Conservation (phyloP, 371 early-diverging fungal genomes). For the Mucor sp. region DNA sequence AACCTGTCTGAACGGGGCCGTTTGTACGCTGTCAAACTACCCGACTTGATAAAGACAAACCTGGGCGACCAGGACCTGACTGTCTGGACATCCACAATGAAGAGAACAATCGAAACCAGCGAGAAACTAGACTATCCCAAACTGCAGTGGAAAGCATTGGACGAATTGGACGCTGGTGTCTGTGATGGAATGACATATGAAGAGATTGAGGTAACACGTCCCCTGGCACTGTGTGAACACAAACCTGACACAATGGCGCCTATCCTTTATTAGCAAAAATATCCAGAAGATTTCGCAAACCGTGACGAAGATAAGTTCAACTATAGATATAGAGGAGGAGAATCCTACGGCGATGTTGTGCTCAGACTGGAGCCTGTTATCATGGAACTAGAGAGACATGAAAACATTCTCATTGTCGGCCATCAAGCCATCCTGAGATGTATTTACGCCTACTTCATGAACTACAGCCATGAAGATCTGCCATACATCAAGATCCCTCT, state of each 20-base stretch:
- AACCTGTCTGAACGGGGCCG: conserved; percentile 87
- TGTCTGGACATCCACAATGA: conserved; percentile 96
- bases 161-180: conserved; percentile 96
- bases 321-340: conserved; percentile 93
- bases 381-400: conserved; percentile 97
- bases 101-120: conserved; percentile 90
- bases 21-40: conserved; percentile 83
- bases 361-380: conserved; percentile 77
- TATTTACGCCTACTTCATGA: conserved; percentile 94
- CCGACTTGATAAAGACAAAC: conserved; percentile 73
- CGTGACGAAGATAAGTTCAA: conserved; percentile 96
- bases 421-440: conserved; percentile 95
- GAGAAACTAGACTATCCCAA: conserved; percentile 77
- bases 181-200: conserved; percentile 99
- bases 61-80: conserved; percentile 75
- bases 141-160: conserved; percentile 95
- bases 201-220: conserved; percentile 78
- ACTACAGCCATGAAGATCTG: conserved; percentile 87
- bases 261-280: conserved; percentile 47
- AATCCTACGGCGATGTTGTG: conserved; percentile 83
- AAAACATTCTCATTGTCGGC: conserved; percentile 94
- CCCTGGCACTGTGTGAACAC: not conserved
- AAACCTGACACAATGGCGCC: no score
- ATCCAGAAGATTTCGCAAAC: conserved; percentile 87
- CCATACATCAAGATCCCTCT: conserved; percentile 98